Conservation (phyloP, 2,329 filamentous ascomycete genomes). For the Pseudogymnoascus sp. region DNA sequence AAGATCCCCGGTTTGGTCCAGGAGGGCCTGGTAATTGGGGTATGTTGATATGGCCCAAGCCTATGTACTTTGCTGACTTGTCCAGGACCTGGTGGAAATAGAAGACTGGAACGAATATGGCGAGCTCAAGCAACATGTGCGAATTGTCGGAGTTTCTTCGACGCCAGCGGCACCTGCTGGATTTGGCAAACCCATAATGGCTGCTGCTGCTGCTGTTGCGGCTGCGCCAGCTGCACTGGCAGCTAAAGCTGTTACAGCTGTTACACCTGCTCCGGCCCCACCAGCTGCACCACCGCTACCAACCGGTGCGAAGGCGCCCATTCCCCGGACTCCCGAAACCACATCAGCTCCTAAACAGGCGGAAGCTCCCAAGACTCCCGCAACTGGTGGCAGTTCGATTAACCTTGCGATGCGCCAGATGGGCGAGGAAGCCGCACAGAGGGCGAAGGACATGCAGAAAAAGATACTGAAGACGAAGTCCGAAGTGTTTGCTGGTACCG, state of each 20-base stretch:
- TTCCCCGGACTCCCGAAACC: slow-evolving; percentile 18
- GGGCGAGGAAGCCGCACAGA: slow-evolving; percentile 58
- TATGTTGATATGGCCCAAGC: slow-evolving; percentile 41
- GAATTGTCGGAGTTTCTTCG: slow-evolving; percentile 39
- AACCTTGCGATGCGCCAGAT: slow-evolving; percentile 44
- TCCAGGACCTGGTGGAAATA: slow-evolving; percentile 80
- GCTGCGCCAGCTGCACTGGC: slow-evolving; percentile 25
- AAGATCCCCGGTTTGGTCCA: slow-evolving; percentile 88
- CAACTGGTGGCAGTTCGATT: slow-evolving; percentile 24
- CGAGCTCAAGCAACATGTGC: slow-evolving; percentile 82
- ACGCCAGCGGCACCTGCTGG: slow-evolving; percentile 30
- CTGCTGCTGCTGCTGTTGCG: slow-evolving; percentile 18
- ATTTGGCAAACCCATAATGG: slow-evolving; percentile 11
- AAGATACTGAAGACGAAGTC: slow-evolving; percentile 12
- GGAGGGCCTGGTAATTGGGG: slow-evolving; percentile 75
- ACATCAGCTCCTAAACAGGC: slow-evolving; percentile 18
- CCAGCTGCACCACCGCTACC: slow-evolving; percentile 18
- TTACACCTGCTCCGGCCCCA: slow-evolving; percentile 15
- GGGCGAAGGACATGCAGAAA: slow-evolving; percentile 53
- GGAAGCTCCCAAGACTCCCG: slow-evolving; percentile 13
- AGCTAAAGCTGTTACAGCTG: slow-evolving; percentile 13
- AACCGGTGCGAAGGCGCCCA: slow-evolving; percentile 6
- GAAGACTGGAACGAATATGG: slow-evolving; percentile 99
- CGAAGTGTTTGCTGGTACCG: slow-evolving; percentile 10
- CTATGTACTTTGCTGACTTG: slow-evolving; percentile 12